Conservation (phyloP, 1,284 basidiomycete genomes). For the Cryptococcus amylolentus region DNA sequence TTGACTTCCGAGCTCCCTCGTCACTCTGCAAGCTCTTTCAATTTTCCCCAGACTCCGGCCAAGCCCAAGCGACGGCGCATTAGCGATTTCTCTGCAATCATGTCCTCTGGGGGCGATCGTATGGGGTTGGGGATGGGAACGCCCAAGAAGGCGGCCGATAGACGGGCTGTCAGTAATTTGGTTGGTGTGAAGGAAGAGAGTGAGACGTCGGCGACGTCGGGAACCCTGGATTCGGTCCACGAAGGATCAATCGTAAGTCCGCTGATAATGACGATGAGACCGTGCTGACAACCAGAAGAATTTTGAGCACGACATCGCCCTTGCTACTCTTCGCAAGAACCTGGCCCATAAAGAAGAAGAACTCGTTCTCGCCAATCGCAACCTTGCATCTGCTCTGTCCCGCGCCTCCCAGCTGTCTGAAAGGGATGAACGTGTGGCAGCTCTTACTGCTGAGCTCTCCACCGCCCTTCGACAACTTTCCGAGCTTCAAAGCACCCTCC, state of each 20-base stretch:
- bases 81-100: slow-evolving; percentile 39
- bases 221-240: slow-evolving; percentile 14
- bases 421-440: slow-evolving; percentile 5
- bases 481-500: slow-evolving; percentile 3
- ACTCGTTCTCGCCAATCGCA: slow-evolving; percentile 18
- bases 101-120: slow-evolving; percentile 15
- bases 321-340: slow-evolving; percentile 29
- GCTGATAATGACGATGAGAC: background rate
- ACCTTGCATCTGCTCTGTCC: slow-evolving; percentile 14
- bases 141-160: slow-evolving; percentile 24
- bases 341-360: slow-evolving; percentile 32
- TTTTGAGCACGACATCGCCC: slow-evolving; percentile 31
- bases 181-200: slow-evolving; percentile 30
- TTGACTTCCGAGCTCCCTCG: slow-evolving; percentile 41
- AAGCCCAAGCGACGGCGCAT: slow-evolving; percentile 44
- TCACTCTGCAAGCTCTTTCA: slow-evolving; percentile 8
- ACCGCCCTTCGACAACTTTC: slow-evolving; percentile 6
- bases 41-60: slow-evolving; percentile 19
- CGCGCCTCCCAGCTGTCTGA: slow-evolving; percentile 16
- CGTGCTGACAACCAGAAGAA: slow-evolving; percentile 7
- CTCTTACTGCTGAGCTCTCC: slow-evolving; percentile 6
- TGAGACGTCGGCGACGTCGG: slow-evolving; percentile 18
- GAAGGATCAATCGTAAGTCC: slow-evolving; percentile 7
- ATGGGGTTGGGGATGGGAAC: slow-evolving; percentile 33
- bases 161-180: slow-evolving; percentile 45